These are phyloP conservation scores for Epichloe amarillans DNA, from an alignment of 2,329 filamentous ascomycete genomes.

Conservation along the genomic window DNA sequence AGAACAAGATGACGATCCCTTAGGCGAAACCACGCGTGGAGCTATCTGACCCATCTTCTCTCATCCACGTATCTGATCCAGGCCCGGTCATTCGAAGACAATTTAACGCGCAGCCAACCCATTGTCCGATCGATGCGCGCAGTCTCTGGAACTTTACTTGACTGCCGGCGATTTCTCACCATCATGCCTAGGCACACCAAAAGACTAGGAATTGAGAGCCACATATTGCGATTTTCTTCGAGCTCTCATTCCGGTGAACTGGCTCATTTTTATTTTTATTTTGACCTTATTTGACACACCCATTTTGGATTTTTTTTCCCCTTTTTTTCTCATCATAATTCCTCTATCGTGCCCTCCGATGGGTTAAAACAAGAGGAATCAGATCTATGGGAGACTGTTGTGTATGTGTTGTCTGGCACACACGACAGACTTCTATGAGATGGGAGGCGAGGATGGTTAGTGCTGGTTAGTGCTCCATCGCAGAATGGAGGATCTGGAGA, in stretches of 20 bases:
- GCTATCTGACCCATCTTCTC: not conserved
- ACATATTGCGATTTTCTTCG: slow-evolving; percentile 2
- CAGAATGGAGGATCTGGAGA: not conserved
- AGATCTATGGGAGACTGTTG: not conserved
- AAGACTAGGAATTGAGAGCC: not conserved
- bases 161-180: not conserved
- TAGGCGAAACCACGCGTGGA: not conserved
- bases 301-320: not conserved
- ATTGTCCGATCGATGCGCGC: not conserved
- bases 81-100: not conserved
- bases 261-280: not conserved
- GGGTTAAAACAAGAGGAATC: not conserved
- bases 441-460: not conserved
- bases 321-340: slow-evolving; percentile 1
- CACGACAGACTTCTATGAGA: not conserved
- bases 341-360: not conserved
- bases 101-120: not conserved
- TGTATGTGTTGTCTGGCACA: slow-evolving; percentile 7
- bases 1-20: not conserved
- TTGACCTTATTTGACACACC: not conserved
- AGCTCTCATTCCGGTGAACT: slow-evolving; percentile 3
- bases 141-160: not conserved
- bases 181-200: not conserved
- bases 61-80: not conserved
- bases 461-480: not conserved